A percentile compares a stretch with the other conserved stretches of the same genome.
Conservation (phyloP, 2,329 filamentous ascomycete genomes). For the Pyricularia grisea region DNA sequence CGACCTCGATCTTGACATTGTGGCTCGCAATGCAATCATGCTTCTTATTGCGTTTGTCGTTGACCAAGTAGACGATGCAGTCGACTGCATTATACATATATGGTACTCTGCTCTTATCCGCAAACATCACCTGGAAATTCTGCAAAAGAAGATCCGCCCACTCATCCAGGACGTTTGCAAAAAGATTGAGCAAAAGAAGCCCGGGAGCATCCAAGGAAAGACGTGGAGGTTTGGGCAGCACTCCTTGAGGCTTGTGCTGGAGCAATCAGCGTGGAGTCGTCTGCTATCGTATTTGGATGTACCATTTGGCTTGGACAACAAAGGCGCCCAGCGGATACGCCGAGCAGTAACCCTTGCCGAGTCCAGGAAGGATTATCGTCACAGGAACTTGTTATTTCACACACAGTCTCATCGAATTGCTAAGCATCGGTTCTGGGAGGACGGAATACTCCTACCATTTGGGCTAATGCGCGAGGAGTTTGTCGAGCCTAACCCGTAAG, state of each 20-base stretch:
- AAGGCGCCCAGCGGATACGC: background rate
- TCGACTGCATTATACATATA: conserved; percentile 21
- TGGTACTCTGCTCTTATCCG: conserved; percentile 31
- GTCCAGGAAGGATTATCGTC: conserved; percentile 5
- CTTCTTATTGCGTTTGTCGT: conserved; percentile 20
- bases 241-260: background rate
- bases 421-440: conserved; percentile 9
- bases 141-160: background rate
- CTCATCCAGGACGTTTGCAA: conserved; percentile 21
- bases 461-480: conserved; percentile 5
- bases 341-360: background rate
- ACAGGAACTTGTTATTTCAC: background rate
- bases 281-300: background rate
- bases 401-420: conserved; percentile 9
- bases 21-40: conserved; percentile 28
- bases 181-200: conserved; percentile 19
- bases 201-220: background rate
- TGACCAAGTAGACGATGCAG: background rate
- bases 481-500: background rate
- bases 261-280: background rate
- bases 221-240: conserved; percentile 3
- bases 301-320: background rate
- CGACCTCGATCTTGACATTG: conserved; percentile 26
- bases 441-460: conserved; percentile 15
- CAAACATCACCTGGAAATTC: background rate